phyloP scores from a whole-genome alignment of 2,329 filamentous ascomycete genomes.

The Cordyceps cateniannulata region DNA sequence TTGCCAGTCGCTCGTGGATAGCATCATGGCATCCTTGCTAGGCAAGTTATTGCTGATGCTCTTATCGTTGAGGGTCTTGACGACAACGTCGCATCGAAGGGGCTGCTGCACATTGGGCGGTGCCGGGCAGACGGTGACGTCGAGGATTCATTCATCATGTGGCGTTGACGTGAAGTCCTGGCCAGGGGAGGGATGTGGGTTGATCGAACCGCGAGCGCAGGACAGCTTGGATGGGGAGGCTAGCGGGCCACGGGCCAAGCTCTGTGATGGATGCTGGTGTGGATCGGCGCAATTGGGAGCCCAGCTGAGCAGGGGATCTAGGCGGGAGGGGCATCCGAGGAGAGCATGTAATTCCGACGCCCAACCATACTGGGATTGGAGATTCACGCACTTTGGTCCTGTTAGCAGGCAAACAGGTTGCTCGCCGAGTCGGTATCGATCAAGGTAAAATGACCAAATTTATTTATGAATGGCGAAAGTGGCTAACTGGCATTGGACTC shows the following conservation, averaged over 20 bases:
- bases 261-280: background rate
- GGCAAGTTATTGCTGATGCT: background rate
- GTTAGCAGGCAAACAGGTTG: no score
- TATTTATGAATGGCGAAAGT: background rate
- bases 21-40: background rate
- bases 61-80: background rate
- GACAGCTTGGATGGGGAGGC: no score
- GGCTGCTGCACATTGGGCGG: background rate
- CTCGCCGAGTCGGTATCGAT: background rate
- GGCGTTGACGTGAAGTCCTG: conserved; percentile 1
- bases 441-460: background rate
- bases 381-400: no score
- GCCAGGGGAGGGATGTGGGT: conserved; percentile 1
- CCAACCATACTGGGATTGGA: background rate
- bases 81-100: background rate
- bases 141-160: conserved; percentile 1
- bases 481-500: background rate
- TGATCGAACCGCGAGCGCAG: background rate
- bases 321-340: background rate
- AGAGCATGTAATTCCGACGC: background rate
- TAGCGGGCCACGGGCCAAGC: no score
- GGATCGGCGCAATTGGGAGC: conserved; percentile 1
- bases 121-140: background rate
- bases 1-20: background rate
- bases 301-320: conserved; percentile 8